Evolutionary conservation across 345 rosid genomes (phyloP).

Genomic region (Psidium friedrichsthalianum): DNA sequence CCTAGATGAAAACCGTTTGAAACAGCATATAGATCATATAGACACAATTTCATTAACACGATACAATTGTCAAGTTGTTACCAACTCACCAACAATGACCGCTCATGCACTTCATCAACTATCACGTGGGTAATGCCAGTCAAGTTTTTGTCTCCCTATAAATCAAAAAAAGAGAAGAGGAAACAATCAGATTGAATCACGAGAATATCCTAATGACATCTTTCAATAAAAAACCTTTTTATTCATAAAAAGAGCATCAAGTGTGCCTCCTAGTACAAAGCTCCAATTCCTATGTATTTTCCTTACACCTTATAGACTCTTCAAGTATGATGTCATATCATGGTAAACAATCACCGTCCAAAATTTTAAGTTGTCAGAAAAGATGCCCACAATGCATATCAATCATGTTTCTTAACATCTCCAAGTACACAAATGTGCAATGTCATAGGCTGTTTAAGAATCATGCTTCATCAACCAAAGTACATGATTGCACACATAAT

Average conservation of each 20-base stretch:
- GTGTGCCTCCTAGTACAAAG: neutral
- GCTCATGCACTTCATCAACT: slow-evolving; percentile 96
- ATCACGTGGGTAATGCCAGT: slow-evolving; percentile 69
- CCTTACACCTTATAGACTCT: neutral
- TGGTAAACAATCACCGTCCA: neutral
- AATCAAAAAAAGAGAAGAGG: neutral
- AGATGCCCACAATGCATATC: neutral
- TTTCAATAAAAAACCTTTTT: neutral
- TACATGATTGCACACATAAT: neutral
- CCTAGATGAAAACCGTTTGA: neutral
- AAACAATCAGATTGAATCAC: neutral
- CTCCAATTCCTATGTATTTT: neutral
- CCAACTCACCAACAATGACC: slow-evolving; percentile 74
- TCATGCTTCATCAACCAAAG: neutral
- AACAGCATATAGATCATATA: neutral
- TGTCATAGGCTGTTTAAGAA: neutral
- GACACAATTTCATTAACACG: neutral
- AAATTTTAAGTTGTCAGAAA: neutral
- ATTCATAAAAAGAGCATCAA: neutral
- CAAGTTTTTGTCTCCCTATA: slow-evolving; percentile 68
- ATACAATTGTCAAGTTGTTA: neutral
- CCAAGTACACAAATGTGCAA: neutral
- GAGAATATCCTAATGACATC: neutral
- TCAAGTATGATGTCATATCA: neutral
- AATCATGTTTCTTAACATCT: neutral